Conservation (phyloP, 1,139 yeast species). For the Magnusiomyces tetraspermus region DNA sequence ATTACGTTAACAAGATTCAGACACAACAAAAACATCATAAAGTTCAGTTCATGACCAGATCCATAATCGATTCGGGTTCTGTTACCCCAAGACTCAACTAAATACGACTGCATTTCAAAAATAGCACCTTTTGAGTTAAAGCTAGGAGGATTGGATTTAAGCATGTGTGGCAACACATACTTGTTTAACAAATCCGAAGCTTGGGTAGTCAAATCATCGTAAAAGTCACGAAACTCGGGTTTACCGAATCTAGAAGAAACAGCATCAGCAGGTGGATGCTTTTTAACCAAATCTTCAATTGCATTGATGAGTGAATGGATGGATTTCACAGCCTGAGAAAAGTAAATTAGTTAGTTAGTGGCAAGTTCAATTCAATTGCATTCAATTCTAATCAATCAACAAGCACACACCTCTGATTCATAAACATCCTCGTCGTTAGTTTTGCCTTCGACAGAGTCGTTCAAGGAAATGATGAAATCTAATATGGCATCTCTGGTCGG, state of each 20-base stretch:
- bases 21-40: slow-evolving; percentile 59
- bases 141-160: slow-evolving; percentile 18
- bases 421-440: slow-evolving; percentile 26
- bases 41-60: slow-evolving; percentile 91
- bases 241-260: slow-evolving; percentile 84
- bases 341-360: slow-evolving; percentile 1
- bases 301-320: slow-evolving; percentile 39
- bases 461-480: slow-evolving; percentile 49
- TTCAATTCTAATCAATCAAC: too few species aligned
- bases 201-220: slow-evolving; percentile 49
- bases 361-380: neutral
- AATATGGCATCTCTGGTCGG: slow-evolving; percentile 43
- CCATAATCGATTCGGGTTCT: slow-evolving; percentile 87
- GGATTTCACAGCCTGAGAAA: slow-evolving; percentile 22
- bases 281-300: slow-evolving; percentile 39
- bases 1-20: slow-evolving; percentile 28
- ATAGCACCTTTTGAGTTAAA: slow-evolving; percentile 16
- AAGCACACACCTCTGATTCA: neutral
- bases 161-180: neutral
- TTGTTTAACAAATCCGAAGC: slow-evolving; percentile 24
- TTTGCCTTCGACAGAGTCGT: slow-evolving; percentile 57
- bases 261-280: slow-evolving; percentile 64
- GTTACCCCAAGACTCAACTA: slow-evolving; percentile 75
- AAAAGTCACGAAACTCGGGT: slow-evolving; percentile 74
- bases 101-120: slow-evolving; percentile 43